phyloP scores from a whole-genome alignment of 2,329 filamentous ascomycete species.

The Xylaria sp. region DNA sequence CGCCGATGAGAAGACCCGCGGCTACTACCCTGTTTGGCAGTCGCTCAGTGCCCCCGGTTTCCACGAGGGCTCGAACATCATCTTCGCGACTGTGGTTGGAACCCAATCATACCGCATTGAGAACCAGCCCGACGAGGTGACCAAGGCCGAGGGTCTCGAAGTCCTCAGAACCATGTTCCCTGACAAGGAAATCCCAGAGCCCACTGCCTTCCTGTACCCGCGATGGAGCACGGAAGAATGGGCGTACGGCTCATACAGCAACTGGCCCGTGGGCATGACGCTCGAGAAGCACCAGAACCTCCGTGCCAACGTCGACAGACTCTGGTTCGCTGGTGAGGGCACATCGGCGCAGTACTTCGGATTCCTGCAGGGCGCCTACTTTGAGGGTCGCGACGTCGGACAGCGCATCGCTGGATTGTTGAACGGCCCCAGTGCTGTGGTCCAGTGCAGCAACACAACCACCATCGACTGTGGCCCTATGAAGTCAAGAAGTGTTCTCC shows the following conservation, averaged over 20 bases:
- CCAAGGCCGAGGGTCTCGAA: slow-evolving; percentile 50
- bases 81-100: slow-evolving; percentile 59
- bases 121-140: slow-evolving; percentile 52
- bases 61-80: slow-evolving; percentile 55
- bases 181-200: slow-evolving; percentile 50
- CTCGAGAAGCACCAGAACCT: slow-evolving; percentile 63
- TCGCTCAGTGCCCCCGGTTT: slow-evolving; percentile 55
- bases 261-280: slow-evolving; percentile 60
- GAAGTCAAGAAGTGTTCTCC: slow-evolving; percentile 29
- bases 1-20: slow-evolving; percentile 38
- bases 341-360: slow-evolving; percentile 60
- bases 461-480: slow-evolving; percentile 26
- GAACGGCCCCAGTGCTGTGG: slow-evolving; percentile 10
- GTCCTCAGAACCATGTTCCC: slow-evolving; percentile 60
- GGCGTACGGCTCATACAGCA: slow-evolving; percentile 59
- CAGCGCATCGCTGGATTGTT: slow-evolving; percentile 38
- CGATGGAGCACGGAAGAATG: slow-evolving; percentile 47
- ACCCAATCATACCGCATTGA: slow-evolving; percentile 54
- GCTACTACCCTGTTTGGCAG: slow-evolving; percentile 56
- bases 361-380: slow-evolving; percentile 59
- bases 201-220: slow-evolving; percentile 56
- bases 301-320: slow-evolving; percentile 54
- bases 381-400: slow-evolving; percentile 49
- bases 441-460: slow-evolving; percentile 22
- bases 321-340: slow-evolving; percentile 63